These are phyloP conservation scores for Plasmodium relictum DNA, from an alignment of 169 alveolate genomes.

Conservation along the genomic window DNA sequence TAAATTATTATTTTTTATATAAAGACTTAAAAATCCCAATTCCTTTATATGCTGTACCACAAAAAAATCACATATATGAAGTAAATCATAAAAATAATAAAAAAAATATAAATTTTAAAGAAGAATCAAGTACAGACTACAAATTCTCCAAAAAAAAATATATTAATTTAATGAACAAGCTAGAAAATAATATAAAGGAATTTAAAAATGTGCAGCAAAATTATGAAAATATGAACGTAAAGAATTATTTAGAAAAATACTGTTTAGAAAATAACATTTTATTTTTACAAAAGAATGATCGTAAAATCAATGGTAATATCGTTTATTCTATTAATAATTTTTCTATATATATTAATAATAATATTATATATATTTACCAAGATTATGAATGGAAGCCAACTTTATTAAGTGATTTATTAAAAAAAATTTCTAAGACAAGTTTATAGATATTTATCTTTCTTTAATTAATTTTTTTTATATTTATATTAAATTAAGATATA, in stretches of 20 bases:
- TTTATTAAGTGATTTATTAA: slow-evolving; percentile 36
- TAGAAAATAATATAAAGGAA: slow-evolving; percentile 44
- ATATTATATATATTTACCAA: slow-evolving; percentile 53
- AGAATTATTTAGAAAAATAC: slow-evolving; percentile 36
- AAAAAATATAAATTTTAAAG: slow-evolving; percentile 12
- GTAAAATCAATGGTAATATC: slow-evolving; percentile 62
- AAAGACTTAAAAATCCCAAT: slow-evolving; percentile 67
- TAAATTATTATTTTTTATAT: slow-evolving; percentile 62
- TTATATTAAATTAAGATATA: not conserved
- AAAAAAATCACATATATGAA: slow-evolving; percentile 43
- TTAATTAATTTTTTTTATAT: not conserved
- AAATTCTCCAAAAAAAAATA: slow-evolving; percentile 54
- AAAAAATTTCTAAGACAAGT: slow-evolving; percentile 15
- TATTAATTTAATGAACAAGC: slow-evolving; percentile 41
- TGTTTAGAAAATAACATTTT: slow-evolving; percentile 58
- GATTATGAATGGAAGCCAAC: slow-evolving; percentile 62
- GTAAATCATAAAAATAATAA: slow-evolving; percentile 22
- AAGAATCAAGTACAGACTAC: slow-evolving; percentile 12
- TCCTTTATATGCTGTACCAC: slow-evolving; percentile 63
- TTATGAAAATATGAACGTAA: slow-evolving; percentile 61
- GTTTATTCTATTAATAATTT: slow-evolving; percentile 54
- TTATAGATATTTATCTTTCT: not conserved
- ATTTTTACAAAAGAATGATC: slow-evolving; percentile 61
- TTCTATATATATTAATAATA: slow-evolving; percentile 66
- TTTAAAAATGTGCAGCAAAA: slow-evolving; percentile 20